These are phyloP conservation scores for Aspergillus aculeatinus DNA, from an alignment of 2,329 filamentous ascomycete genomes.

Conservation along the genomic window DNA sequence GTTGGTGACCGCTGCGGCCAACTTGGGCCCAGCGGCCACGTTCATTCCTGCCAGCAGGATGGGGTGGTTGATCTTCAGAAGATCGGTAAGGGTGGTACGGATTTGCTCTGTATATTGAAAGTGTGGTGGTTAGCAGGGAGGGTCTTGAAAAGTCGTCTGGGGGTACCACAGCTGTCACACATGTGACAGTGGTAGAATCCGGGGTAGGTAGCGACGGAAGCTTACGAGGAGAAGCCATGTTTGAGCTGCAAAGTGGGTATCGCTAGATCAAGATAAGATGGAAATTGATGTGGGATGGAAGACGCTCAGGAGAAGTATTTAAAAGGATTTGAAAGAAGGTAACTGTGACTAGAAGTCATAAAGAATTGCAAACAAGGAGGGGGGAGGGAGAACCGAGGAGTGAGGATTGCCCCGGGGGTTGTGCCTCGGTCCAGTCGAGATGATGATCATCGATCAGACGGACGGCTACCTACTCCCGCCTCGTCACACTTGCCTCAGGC, in stretches of 20 bases:
- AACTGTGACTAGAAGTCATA: constrained; percentile 13
- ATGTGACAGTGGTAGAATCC: constrained; percentile 21
- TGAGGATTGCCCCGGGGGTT: neutral
- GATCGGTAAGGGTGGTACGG: constrained; percentile 88
- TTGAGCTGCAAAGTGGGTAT: constrained; percentile 13
- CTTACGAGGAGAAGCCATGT: constrained; percentile 80
- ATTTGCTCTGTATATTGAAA: constrained; percentile 67
- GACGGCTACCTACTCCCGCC: neutral
- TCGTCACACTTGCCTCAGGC: neutral
- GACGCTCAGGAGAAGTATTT: constrained; percentile 2
- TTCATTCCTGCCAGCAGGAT: constrained; percentile 98
- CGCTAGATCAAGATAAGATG: constrained; percentile 10
- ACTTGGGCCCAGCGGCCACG: constrained; percentile 92
- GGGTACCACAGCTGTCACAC: constrained; percentile 7
- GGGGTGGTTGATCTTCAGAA: constrained; percentile 97
- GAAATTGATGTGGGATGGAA: neutral
- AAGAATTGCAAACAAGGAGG: neutral
- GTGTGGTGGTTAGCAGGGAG: constrained; percentile 23
- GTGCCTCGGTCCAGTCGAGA: constrained; percentile 16
- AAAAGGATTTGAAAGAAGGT: neutral
- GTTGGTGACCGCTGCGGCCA: constrained; percentile 95
- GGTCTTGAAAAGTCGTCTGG: neutral
- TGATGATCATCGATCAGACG: neutral
- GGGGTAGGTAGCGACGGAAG: constrained; percentile 20
- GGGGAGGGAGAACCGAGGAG: constrained; percentile 16